phyloP scores from a whole-genome alignment of 1,284 basidiomycete genomes.

The Leccinum variabile region DNA sequence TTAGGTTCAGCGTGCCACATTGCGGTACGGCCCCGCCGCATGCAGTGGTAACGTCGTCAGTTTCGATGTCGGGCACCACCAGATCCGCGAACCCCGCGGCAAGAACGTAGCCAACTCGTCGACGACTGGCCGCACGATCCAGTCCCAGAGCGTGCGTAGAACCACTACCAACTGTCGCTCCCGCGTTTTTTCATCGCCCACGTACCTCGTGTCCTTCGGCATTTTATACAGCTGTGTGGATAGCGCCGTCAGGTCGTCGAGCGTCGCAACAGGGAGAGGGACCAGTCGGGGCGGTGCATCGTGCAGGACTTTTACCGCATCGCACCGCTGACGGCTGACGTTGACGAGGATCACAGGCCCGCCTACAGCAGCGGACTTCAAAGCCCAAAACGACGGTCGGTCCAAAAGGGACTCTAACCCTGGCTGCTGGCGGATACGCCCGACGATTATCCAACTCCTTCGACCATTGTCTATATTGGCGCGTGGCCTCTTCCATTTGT shows the following conservation, averaged over 20 bases:
- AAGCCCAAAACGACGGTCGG: constrained; percentile 23
- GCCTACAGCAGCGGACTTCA: constrained; percentile 30
- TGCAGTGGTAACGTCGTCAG: constrained; percentile 42
- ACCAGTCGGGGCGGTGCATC: constrained; percentile 23
- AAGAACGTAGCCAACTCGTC: constrained; percentile 26
- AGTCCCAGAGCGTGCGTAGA: constrained; percentile 36
- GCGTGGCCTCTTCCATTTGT: constrained; percentile 16
- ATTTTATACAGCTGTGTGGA: constrained; percentile 15
- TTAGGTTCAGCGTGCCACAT: constrained; percentile 22
- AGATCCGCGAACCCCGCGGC: constrained; percentile 37
- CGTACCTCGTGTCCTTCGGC: constrained; percentile 16
- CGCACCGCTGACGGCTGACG: constrained; percentile 26
- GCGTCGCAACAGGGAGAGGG: constrained; percentile 21
- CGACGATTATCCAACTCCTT: constrained; percentile 25
- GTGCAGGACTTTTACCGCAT: constrained; percentile 32
- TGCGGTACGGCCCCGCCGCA: constrained; percentile 37
- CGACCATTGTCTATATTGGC: constrained; percentile 19
- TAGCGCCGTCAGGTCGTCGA: constrained; percentile 15
- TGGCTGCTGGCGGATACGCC: constrained; percentile 24
- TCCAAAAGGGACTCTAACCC: constrained; percentile 33
- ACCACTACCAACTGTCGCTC: constrained; percentile 20
- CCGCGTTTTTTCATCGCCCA: constrained; percentile 27
- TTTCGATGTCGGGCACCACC: constrained; percentile 46
- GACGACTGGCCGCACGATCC: constrained; percentile 32
- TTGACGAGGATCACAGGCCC: constrained; percentile 44